Percentiles rank a stretch among this genome's conserved stretches.
phyloP scores from a whole-genome alignment of 1,139 yeast species.

The Yamadazyma blattariae region DNA sequence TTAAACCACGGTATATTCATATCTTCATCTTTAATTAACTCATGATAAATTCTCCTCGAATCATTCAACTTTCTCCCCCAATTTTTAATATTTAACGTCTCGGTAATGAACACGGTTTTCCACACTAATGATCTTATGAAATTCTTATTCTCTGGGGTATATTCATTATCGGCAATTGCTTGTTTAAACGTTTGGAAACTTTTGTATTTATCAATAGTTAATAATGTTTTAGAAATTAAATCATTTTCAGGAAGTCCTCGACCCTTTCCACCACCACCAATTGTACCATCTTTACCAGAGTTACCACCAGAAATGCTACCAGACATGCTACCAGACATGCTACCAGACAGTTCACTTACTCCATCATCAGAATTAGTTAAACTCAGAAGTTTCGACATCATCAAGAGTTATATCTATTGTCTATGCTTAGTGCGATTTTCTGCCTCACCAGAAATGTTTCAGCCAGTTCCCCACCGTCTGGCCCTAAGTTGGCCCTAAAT shows the following conservation, averaged over 20 bases:
- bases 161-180: conserved; percentile 35
- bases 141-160: conserved; percentile 20
- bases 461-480: too few species aligned
- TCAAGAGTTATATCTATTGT: too few species aligned
- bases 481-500: too few species aligned
- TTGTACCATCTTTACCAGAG: too few species aligned
- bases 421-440: too few species aligned
- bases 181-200: conserved; percentile 25
- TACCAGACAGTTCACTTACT: too few species aligned
- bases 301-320: too few species aligned
- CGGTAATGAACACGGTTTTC: conserved; percentile 40
- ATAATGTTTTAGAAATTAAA: conserved; percentile 35
- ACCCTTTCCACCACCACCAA: too few species aligned
- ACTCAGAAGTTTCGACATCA: too few species aligned
- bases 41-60: conserved; percentile 37
- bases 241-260: conserved; percentile 28
- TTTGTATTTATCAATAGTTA: conserved; percentile 38
- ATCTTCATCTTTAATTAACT: conserved; percentile 29
- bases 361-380: too few species aligned
- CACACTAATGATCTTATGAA: conserved; percentile 37
- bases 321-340: too few species aligned
- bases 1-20: conserved; percentile 41
- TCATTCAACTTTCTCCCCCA: conserved; percentile 33
- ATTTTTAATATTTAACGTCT: conserved; percentile 32
- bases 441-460: too few species aligned